phyloP scores from a whole-genome alignment of 1,284 basidiomycete genomes.

The Crucibulum cyathiforme region DNA sequence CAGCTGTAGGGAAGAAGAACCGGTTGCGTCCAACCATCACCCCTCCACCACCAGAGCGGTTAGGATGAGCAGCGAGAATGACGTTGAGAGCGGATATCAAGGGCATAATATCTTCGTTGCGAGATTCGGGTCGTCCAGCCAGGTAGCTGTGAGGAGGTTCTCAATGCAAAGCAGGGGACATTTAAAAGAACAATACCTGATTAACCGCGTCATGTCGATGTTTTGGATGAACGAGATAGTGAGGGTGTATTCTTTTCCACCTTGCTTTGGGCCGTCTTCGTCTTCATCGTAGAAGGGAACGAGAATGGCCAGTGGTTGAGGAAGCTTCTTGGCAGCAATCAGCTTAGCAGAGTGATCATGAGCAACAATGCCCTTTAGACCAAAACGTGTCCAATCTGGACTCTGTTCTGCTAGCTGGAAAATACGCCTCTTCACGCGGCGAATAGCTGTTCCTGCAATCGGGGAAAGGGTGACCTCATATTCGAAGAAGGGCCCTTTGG shows the following conservation, averaged over 20 bases:
- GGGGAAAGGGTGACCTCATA: conserved; percentile 74
- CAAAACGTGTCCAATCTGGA: conserved; percentile 57
- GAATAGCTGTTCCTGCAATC: conserved; percentile 49
- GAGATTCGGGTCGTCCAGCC: conserved; percentile 61
- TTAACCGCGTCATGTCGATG: conserved; percentile 63
- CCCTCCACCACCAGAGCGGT: conserved; percentile 61
- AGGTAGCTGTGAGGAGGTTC: conserved; percentile 54
- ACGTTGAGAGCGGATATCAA: conserved; percentile 77
- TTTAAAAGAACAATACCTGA: conserved; percentile 45
- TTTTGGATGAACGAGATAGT: conserved; percentile 63
- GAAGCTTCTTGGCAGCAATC: conserved; percentile 60
- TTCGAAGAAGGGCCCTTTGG: conserved; percentile 67
- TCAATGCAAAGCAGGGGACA: conserved; percentile 3
- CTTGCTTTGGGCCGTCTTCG: conserved; percentile 49
- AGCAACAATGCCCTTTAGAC: conserved; percentile 62
- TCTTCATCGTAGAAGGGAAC: conserved; percentile 73
- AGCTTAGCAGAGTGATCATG: conserved; percentile 75
- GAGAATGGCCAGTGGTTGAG: conserved; percentile 62
- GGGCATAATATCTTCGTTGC: conserved; percentile 69
- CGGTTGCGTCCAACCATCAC: conserved; percentile 77
- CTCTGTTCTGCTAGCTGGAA: conserved; percentile 74
- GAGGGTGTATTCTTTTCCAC: conserved; percentile 62
- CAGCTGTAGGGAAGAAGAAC: conserved; percentile 70
- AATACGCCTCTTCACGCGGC: conserved; percentile 70
- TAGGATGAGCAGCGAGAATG: conserved; percentile 68